These are phyloP conservation scores for Sphenostylis stenocarpa DNA, from an alignment of 306 rosid genomes.

Conservation along the genomic window DNA sequence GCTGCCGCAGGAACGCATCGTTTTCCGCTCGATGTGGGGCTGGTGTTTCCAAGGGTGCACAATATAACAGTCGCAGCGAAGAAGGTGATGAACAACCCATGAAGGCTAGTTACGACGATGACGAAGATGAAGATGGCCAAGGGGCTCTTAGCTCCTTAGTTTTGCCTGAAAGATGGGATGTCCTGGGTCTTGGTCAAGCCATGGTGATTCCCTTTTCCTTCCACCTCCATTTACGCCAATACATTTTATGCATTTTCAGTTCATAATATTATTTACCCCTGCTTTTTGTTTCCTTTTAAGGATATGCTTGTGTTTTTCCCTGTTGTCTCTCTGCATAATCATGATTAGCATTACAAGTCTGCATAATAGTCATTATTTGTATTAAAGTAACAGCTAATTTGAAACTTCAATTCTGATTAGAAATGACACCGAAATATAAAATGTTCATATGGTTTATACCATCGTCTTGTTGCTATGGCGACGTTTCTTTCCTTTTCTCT, in stretches of 20 bases:
- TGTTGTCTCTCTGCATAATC: too few species aligned
- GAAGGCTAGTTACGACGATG: slow-evolving; percentile 30
- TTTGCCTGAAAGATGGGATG: slow-evolving; percentile 85
- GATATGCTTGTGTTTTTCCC: too few species aligned
- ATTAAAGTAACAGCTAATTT: too few species aligned
- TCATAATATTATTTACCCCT: too few species aligned
- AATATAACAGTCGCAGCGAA: slow-evolving; percentile 31
- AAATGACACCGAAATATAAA: background rate
- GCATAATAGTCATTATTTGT: background rate
- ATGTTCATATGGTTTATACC: background rate
- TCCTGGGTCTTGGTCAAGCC: slow-evolving; percentile 97
- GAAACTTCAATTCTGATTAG: background rate
- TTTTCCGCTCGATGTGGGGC: background rate
- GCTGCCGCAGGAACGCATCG: slow-evolving; percentile 12
- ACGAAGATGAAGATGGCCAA: slow-evolving; percentile 31
- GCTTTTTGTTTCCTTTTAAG: too few species aligned
- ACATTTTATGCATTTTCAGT: too few species aligned
- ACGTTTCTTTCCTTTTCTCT: background rate
- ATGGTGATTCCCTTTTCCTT: slow-evolving; percentile 57
- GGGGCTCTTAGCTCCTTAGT: slow-evolving; percentile 35
- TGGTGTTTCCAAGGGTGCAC: background rate
- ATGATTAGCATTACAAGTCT: background rate
- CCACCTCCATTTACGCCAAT: too few species aligned
- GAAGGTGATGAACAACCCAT: slow-evolving; percentile 33
- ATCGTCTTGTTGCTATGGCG: background rate